Evolutionary conservation across 495 filamentous ascomycete genomes (phyloP), one percentile per base, ranked within the genome.

Genomic region (Neurospora sp.): DNA sequence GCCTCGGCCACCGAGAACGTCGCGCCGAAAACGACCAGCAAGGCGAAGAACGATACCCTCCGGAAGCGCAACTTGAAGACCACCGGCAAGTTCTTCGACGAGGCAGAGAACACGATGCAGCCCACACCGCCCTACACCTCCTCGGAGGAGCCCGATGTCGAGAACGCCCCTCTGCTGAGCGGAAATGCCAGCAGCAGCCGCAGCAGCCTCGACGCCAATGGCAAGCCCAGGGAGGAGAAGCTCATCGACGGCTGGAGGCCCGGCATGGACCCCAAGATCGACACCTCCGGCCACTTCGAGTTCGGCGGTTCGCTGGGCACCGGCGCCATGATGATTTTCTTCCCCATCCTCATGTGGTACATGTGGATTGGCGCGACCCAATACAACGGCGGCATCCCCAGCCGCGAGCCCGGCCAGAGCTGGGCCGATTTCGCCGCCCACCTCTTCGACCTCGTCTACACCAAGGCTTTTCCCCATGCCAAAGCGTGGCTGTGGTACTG

Each of bases 291-390:
- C 68, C 86, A 92, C 72, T 93, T 91, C 78, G 96, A 99, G 78
- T 98, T 99, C 77, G 93, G 94, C 72, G 96, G 96, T 72, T 89
- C 92, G 2, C 83, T 82, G 69, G 94, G 94, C 71, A 89, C 93
- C 35, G 80, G 84, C 27, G 84, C 89, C 70, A 93, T 97, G 89
- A 99, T 99, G 93, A 85, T 96, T 73, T 91, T 89, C 68, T 99
- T 98, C 81, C 96, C 96, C 14, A 42, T 91, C 59, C 85, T 99
- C 74, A 99, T 99, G 96, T 98, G 91, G 85, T 98, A 97, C 85
- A 95, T 99, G 93, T 99, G 95, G 95, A 91, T 97, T 79, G 96
- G 96, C 39, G 92, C 94, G 46, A 93, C 90, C 65, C 95, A 94
- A 81, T 99, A 97, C 80, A 84, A 93, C 82, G 94, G 94, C 73